A percentile compares a stretch with the other conserved stretches of the same genome.
These are phyloP conservation scores for Ganoderma leucocontextum DNA, from an alignment of 1,284 basidiomycete species.

Conservation along the genomic window DNA sequence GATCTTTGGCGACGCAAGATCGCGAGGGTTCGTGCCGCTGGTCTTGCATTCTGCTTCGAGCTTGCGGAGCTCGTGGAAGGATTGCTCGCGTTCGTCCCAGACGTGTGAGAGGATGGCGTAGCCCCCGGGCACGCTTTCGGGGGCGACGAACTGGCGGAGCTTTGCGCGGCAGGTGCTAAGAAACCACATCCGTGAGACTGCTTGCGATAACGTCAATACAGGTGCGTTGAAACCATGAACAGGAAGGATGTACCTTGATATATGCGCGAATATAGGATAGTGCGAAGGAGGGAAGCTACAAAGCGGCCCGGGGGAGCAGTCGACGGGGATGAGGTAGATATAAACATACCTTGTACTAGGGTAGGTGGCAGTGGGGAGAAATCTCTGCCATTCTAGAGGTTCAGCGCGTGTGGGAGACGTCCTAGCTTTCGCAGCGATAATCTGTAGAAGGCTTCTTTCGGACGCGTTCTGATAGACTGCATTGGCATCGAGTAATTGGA, in stretches of 20 bases:
- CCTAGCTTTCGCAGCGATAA: background rate
- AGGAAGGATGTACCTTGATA: background rate
- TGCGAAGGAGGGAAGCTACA: too few relatives aligned
- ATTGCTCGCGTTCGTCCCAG: constrained; percentile 2
- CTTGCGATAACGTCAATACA: background rate
- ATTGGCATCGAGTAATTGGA: background rate
- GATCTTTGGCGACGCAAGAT: constrained; percentile 7
- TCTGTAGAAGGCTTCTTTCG: background rate
- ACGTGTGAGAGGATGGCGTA: constrained; percentile 7
- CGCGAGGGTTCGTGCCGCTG: constrained; percentile 1
- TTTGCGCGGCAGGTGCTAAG: constrained; percentile 10
- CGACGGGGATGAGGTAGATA: background rate
- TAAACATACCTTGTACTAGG: background rate
- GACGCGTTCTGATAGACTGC: background rate
- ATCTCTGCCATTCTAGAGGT: background rate
- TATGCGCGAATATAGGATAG: background rate
- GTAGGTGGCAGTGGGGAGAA: background rate
- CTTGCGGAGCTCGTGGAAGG: background rate
- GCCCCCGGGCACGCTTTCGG: constrained; percentile 6
- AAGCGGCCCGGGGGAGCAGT: background rate
- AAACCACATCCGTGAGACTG: constrained; percentile 10
- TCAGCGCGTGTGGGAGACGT: background rate
- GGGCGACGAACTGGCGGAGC: constrained; percentile 7
- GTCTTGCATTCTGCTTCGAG: background rate
- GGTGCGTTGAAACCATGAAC: background rate